Conservation (phyloP, 1,284 basidiomycete genomes). For the Agaricales sp. region DNA sequence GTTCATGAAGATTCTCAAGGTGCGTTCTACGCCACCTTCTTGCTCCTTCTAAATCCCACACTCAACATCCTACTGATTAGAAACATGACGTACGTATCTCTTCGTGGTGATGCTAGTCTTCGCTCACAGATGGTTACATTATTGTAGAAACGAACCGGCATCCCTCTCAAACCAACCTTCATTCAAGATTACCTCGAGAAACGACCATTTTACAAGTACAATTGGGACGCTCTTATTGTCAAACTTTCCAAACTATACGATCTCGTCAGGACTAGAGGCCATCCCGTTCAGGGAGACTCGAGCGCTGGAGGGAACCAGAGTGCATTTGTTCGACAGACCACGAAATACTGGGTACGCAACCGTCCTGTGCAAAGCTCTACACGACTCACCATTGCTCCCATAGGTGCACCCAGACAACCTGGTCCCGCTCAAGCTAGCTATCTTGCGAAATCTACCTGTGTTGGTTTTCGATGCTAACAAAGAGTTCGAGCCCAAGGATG, state of each 20-base stretch:
- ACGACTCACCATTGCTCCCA: neutral
- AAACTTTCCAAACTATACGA: conserved; percentile 96
- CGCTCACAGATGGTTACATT: conserved; percentile 3
- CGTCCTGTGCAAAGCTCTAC: neutral
- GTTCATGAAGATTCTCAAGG: conserved; percentile 98
- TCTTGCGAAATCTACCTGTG: conserved; percentile 88
- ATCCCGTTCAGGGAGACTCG: conserved; percentile 89
- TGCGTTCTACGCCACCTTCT: conserved; percentile 16
- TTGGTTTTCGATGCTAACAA: conserved; percentile 94
- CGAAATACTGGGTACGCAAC: conserved; percentile 89
- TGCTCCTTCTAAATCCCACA: neutral
- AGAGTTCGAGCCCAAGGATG: conserved; percentile 84
- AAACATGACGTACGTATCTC: conserved; percentile 66
- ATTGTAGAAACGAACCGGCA: conserved; percentile 70
- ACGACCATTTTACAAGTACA: conserved; percentile 93
- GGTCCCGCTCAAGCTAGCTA: conserved; percentile 92
- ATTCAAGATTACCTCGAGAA: conserved; percentile 90
- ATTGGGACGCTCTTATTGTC: conserved; percentile 90
- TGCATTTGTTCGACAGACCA: conserved; percentile 95
- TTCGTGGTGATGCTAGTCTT: neutral
- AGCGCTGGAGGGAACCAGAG: conserved; percentile 93
- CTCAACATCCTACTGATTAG: conserved; percentile 21
- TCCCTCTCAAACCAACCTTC: conserved; percentile 58
- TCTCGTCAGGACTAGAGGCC: conserved; percentile 90
- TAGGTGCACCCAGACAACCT: conserved; percentile 91